phyloP scores from a whole-genome alignment of 345 rosid species.

The Pseudoturritis turrita region DNA sequence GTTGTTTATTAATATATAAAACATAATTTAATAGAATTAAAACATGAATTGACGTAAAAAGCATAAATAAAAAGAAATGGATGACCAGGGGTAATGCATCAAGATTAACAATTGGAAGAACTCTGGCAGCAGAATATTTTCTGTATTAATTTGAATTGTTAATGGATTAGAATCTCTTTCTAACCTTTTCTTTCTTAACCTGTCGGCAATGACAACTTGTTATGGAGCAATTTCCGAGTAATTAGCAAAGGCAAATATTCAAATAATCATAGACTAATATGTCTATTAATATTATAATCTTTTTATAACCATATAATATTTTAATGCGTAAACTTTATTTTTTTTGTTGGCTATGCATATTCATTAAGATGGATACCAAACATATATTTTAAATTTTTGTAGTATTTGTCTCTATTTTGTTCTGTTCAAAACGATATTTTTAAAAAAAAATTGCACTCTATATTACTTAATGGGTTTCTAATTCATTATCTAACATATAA shows the following conservation, averaged over 20 bases:
- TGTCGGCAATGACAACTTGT: slow-evolving; percentile 22
- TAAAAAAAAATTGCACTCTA: no score
- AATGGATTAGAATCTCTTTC: slow-evolving; percentile 12
- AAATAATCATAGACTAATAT: neutral
- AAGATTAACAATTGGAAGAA: neutral
- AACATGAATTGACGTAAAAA: neutral
- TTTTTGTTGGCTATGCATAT: no score
- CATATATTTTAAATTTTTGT: no score
- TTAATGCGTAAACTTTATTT: no score
- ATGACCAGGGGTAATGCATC: slow-evolving; percentile 14
- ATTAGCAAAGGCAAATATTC: neutral
- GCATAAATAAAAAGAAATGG: neutral
- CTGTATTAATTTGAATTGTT: neutral
- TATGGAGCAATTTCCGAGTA: slow-evolving; percentile 28
- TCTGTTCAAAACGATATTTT: no score
- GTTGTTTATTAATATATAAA: no score
- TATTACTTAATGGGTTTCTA: no score
- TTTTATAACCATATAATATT: no score
- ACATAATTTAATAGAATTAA: neutral
- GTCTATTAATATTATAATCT: no score
- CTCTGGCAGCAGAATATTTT: slow-evolving; percentile 14
- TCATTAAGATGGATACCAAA: no score
- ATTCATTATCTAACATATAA: no score
- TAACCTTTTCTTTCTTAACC: slow-evolving; percentile 1
- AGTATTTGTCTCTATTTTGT: no score